phyloP scores from a whole-genome alignment of 805 yeast species.

The Yarrowia sp. region DNA sequence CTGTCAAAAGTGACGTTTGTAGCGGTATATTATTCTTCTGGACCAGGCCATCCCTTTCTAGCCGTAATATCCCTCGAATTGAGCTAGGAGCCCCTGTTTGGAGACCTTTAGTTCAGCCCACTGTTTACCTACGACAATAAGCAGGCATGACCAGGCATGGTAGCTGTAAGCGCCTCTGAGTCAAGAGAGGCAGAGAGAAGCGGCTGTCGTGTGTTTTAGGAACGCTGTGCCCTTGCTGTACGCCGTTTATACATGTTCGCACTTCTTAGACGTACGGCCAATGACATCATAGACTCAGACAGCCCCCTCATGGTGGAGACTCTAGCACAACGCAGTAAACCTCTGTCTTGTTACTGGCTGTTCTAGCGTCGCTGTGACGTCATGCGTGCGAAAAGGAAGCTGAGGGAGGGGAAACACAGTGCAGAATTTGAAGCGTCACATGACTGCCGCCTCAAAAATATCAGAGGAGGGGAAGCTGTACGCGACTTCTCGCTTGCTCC shows the following conservation, averaged over 20 bases:
- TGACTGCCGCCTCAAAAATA: not conserved
- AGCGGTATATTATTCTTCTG: not conserved
- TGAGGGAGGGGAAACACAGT: not conserved
- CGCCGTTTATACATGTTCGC: no score
- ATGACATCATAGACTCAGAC: not conserved
- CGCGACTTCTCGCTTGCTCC: not conserved
- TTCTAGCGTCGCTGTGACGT: not conserved
- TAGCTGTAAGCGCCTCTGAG: not conserved
- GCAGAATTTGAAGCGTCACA: not conserved
- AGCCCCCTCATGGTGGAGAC: constrained; percentile 4
- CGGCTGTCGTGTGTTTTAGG: no score
- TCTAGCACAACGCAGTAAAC: not conserved
- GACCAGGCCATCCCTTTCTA: not conserved
- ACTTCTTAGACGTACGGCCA: no score
- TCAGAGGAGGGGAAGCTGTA: not conserved
- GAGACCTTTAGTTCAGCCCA: not conserved
- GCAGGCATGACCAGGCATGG: constrained; percentile 8
- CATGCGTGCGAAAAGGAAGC: no score
- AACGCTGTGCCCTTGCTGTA: no score
- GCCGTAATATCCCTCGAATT: not conserved
- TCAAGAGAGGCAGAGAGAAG: no score
- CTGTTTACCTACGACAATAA: not conserved
- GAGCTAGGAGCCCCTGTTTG: no score
- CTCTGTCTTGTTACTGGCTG: not conserved
- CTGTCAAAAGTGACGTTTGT: no score